phyloP scores from a whole-genome alignment of 352 stramenopile genomes.

The Globisporangium sylvaticum region DNA sequence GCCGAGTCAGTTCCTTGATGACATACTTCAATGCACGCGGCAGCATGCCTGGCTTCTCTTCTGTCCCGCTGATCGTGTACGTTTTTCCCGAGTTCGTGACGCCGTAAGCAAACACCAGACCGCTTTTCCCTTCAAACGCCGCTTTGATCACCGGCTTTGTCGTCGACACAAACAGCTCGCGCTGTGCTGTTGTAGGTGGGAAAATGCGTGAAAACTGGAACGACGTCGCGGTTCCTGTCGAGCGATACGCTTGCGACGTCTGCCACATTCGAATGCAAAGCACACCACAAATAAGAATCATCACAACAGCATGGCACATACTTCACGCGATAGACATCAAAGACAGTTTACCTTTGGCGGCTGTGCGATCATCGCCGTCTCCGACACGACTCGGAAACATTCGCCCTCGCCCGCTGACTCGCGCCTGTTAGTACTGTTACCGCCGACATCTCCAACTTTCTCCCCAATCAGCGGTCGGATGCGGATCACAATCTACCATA shows the following conservation, averaged over 20 bases:
- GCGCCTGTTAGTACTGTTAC: not conserved
- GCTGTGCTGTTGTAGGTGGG: conserved; percentile 66
- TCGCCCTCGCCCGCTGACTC: conserved; percentile 21
- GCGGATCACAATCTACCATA: conserved; percentile 57
- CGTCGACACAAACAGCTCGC: conserved; percentile 89
- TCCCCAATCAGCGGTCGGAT: conserved; percentile 40
- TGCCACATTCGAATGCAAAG: not conserved
- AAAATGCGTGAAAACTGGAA: conserved; percentile 90
- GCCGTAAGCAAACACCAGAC: conserved; percentile 96
- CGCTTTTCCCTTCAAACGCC: conserved; percentile 81
- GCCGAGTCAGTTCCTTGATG: conserved; percentile 54
- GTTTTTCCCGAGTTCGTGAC: conserved; percentile 99
- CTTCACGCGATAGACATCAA: not conserved
- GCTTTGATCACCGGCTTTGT: conserved; percentile 89
- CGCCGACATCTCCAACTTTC: not conserved
- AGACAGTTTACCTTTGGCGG: conserved; percentile 37
- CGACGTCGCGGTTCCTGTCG: conserved; percentile 65
- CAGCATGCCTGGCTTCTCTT: conserved; percentile 72
- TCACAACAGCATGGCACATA: not conserved
- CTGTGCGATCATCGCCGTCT: conserved; percentile 56
- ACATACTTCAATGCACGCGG: conserved; percentile 73
- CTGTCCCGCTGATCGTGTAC: conserved; percentile 94
- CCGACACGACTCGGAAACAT: conserved; percentile 68
- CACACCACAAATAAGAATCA: not conserved
- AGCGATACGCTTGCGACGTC: conserved; percentile 70